Percentiles rank a stretch among this genome's conserved stretches.
These are phyloP conservation scores for Backusella mclennaniae DNA, from an alignment of 192 early-diverging fungal species.

Conservation along the genomic window DNA sequence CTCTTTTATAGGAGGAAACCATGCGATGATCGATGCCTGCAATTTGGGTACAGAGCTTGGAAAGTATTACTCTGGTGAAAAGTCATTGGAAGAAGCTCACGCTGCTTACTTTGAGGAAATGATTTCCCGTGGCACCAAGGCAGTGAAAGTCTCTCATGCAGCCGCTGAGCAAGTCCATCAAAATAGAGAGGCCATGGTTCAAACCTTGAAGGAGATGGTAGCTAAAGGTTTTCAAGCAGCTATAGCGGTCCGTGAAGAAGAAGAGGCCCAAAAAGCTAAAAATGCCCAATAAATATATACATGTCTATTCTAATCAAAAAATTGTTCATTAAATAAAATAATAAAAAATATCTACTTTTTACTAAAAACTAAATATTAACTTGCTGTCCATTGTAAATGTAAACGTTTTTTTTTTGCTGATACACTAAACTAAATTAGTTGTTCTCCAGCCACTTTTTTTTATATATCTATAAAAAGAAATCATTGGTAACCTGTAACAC, in stretches of 20 bases:
- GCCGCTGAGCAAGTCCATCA: neutral
- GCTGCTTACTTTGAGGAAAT: conserved; percentile 1
- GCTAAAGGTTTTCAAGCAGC: neutral
- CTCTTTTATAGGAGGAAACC: conserved; percentile 18
- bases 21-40: conserved; percentile 24
- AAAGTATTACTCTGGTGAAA: neutral
- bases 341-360: neutral
- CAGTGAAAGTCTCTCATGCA: neutral
- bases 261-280: neutral
- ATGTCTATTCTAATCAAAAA: neutral
- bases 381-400: too few species aligned
- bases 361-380: too few species aligned
- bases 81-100: neutral
- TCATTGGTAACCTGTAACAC: too few species aligned
- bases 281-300: neutral
- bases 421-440: too few species aligned
- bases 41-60: conserved; percentile 8
- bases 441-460: neutral
- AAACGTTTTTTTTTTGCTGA: neutral
- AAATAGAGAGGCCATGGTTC: neutral
- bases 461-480: too few species aligned
- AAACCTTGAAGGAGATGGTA: neutral
- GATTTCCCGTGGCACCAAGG: neutral
- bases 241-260: neutral
- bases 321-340: neutral